Conservation (phyloP, 352 stramenopile species). For the Phytophthora multivora region DNA sequence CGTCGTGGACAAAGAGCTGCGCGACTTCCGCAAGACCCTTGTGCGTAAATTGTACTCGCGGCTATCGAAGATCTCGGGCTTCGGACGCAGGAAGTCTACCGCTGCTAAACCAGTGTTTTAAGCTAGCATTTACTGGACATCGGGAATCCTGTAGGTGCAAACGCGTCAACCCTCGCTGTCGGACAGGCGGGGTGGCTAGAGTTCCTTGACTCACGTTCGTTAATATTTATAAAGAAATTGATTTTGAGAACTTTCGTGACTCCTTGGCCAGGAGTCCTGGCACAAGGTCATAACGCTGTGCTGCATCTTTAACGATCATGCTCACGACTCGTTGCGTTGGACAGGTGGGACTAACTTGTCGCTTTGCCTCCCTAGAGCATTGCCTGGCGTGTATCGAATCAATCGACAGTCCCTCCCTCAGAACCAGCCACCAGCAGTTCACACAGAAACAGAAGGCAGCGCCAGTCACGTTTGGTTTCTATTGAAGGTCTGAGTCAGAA, state of each 20-base stretch:
- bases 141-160: constrained; percentile 21
- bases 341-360: constrained; percentile 7
- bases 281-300: background rate
- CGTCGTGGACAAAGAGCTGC: constrained; percentile 68
- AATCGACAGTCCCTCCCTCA: background rate
- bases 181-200: constrained; percentile 6
- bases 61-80: constrained; percentile 50
- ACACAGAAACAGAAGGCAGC: constrained; percentile 16
- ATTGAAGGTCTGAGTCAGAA: constrained; percentile 21
- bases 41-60: constrained; percentile 61
- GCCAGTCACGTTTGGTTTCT: constrained; percentile 5
- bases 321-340: background rate
- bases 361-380: background rate
- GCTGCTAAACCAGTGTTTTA: constrained; percentile 15
- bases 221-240: constrained; percentile 41
- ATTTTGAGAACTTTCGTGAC: constrained; percentile 13
- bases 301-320: constrained; percentile 6
- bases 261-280: background rate
- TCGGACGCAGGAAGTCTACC: constrained; percentile 35
- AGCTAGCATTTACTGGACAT: constrained; percentile 26
- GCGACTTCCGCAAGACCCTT: constrained; percentile 65
- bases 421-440: constrained; percentile 13
- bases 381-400: background rate
- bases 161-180: background rate
- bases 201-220: background rate